These are phyloP conservation scores for Zygoascus tannicola DNA, from an alignment of 805 yeast genomes.

Conservation along the genomic window DNA sequence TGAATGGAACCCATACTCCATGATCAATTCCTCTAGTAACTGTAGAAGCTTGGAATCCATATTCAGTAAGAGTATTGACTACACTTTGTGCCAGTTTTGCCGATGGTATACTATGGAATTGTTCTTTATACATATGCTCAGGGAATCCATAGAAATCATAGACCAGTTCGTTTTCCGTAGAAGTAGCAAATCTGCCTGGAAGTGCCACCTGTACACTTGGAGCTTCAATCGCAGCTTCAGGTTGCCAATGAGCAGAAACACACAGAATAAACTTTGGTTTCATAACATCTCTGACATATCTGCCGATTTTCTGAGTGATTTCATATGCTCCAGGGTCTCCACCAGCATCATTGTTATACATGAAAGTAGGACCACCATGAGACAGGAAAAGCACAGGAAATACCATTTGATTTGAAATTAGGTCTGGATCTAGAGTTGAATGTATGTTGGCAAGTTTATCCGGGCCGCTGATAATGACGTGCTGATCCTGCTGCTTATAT, in stretches of 20 bases:
- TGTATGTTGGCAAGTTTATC: too few relatives aligned
- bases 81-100: slow-evolving; percentile 37
- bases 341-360: slow-evolving; percentile 46
- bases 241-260: slow-evolving; percentile 75
- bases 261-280: slow-evolving; percentile 58
- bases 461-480: too few relatives aligned
- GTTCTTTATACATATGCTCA: slow-evolving; percentile 47
- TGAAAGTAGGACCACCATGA: slow-evolving; percentile 81
- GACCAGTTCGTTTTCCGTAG: slow-evolving; percentile 45
- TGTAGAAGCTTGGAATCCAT: slow-evolving; percentile 38
- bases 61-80: slow-evolving; percentile 30
- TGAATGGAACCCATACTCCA: slow-evolving; percentile 75
- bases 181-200: slow-evolving; percentile 7
- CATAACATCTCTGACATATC: slow-evolving; percentile 33
- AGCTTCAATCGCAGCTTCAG: neutral
- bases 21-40: slow-evolving; percentile 62
- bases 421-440: neutral
- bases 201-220: slow-evolving; percentile 7
- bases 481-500: too few relatives aligned
- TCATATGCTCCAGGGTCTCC: slow-evolving; percentile 54
- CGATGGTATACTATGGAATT: slow-evolving; percentile 46
- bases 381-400: slow-evolving; percentile 58
- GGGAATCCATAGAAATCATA: slow-evolving; percentile 78
- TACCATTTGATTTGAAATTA: neutral
- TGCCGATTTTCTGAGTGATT: slow-evolving; percentile 42